Conservation (phyloP, 2,329 filamentous ascomycete genomes). For the Penicillium sp. region DNA sequence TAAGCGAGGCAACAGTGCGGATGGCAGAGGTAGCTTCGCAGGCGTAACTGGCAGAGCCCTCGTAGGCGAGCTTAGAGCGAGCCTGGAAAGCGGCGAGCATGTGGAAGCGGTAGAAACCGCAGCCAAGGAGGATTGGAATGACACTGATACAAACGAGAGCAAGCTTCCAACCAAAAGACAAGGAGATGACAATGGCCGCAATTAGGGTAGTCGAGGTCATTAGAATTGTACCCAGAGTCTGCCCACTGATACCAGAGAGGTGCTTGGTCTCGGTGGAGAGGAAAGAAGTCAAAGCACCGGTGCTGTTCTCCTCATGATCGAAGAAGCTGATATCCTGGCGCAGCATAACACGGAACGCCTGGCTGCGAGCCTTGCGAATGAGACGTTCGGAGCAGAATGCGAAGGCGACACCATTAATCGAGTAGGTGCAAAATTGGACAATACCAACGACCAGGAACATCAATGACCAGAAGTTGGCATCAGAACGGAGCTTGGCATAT, state of each 20-base stretch:
- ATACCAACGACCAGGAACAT: slow-evolving; percentile 88
- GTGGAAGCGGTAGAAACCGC: slow-evolving; percentile 87
- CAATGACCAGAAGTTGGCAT: slow-evolving; percentile 81
- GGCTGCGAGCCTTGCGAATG: slow-evolving; percentile 78
- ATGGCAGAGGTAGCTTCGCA: slow-evolving; percentile 94
- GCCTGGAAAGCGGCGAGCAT: slow-evolving; percentile 78
- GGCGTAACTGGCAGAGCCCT: slow-evolving; percentile 80
- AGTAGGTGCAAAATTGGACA: slow-evolving; percentile 70
- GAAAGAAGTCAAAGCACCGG: slow-evolving; percentile 85
- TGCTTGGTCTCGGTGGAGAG: slow-evolving; percentile 88
- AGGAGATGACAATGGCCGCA: slow-evolving; percentile 68
- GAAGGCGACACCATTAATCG: slow-evolving; percentile 72
- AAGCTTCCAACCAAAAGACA: slow-evolving; percentile 86
- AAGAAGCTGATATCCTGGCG: slow-evolving; percentile 94
- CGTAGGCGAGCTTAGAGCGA: slow-evolving; percentile 78
- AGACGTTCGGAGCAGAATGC: slow-evolving; percentile 85
- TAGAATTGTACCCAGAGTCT: slow-evolving; percentile 82
- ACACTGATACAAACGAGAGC: slow-evolving; percentile 79
- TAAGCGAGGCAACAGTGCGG: slow-evolving; percentile 88
- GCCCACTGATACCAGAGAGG: slow-evolving; percentile 82
- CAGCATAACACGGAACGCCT: slow-evolving; percentile 82
- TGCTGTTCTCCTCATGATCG: slow-evolving; percentile 84
- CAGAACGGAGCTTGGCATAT: slow-evolving; percentile 62
- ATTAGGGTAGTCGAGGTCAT: slow-evolving; percentile 80
- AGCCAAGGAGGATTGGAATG: slow-evolving; percentile 75